Evolutionary conservation across 139 green algal species (phyloP), one percentile per base, ranked within the genome.

Genomic region (Trebouxia sp.): DNA sequence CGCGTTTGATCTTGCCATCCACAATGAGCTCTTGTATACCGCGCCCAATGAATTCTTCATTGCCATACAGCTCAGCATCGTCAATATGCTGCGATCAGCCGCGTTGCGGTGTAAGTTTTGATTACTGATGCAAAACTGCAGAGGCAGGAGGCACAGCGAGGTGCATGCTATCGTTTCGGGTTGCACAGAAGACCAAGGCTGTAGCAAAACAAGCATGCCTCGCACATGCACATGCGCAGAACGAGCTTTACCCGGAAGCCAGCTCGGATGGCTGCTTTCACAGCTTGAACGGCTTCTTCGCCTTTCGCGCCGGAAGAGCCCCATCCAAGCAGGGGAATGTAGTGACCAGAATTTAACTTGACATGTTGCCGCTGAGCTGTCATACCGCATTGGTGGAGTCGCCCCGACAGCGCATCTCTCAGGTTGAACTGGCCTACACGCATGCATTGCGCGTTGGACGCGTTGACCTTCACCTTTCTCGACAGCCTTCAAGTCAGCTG

Each of bases 21-120:
- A 41, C 43, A 38, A 87, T 77, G 4, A 74, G 43, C 28, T 45
- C 56, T 3, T 80, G 37, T 26, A 89, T 50, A 35, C 74, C 83
- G 56, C 82, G 35, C 17, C 85, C 85, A 32, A 89, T 76, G 28
- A 66, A 75, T 26, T n/a, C 32, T 39, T 89, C 74, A 50, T 89
- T 89, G 53, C 50, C 50, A 65, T 88, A 88, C 76, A 56, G 28
- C 38, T 51, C 76, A 26, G 37, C 76, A 39, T 41, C 43, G 39
- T 70, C 76, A 53, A 70, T 53, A 14, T 58, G 51, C 76, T 81
- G 76, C 53, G 4, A 26, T 12, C 30, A 48, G 1, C 10, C 5
- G 37, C 17, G 3, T 15, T 15, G 20, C 1, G 66, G 47, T 4
- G 35, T 45, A 15, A 51, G 50, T 24, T 32, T 28, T 11, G 20